Percentiles rank a stretch among this genome's conserved stretches.
Evolutionary conservation across 768 basidiomycete species (phyloP).

Genomic region (Saitozyma podzolica): DNA sequence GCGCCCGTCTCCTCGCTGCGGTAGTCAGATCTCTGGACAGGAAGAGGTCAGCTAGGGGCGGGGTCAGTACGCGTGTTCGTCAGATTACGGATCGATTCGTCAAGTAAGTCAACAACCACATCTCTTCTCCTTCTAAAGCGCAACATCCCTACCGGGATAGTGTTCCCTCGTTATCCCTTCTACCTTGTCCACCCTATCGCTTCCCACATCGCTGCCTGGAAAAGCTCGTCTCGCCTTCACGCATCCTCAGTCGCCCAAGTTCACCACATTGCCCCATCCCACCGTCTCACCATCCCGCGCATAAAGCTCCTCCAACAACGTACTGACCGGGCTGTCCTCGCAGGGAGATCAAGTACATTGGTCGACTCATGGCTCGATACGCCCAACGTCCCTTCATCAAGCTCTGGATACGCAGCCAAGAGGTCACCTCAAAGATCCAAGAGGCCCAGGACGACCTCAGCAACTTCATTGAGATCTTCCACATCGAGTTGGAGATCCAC

Average conservation of each 20-base stretch:
- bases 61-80: constrained; percentile 9
- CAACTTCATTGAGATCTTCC: constrained; percentile 63
- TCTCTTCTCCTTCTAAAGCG: no score
- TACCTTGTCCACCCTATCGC: no score
- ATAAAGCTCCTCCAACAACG: neutral
- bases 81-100: constrained; percentile 26
- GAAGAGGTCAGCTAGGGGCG: no score
- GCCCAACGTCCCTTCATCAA: constrained; percentile 71
- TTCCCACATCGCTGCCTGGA: no score
- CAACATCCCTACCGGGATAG: no score
- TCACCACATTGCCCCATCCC: no score
- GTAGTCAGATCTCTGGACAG: constrained; percentile 28
- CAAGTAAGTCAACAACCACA: constrained; percentile 5
- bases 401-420: constrained; percentile 72
- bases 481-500: constrained; percentile 22
- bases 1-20: constrained; percentile 30
- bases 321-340: constrained; percentile 2
- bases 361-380: constrained; percentile 63
- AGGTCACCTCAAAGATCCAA: constrained; percentile 61
- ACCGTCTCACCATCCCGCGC: no score
- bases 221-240: no score
- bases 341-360: constrained; percentile 28
- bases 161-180: no score
- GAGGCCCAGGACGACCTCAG: constrained; percentile 61
- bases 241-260: no score